Evolutionary conservation across 345 rosid genomes (phyloP), one percentile per base, ranked within the genome.

Genomic region (Geranium rotundifolium): DNA sequence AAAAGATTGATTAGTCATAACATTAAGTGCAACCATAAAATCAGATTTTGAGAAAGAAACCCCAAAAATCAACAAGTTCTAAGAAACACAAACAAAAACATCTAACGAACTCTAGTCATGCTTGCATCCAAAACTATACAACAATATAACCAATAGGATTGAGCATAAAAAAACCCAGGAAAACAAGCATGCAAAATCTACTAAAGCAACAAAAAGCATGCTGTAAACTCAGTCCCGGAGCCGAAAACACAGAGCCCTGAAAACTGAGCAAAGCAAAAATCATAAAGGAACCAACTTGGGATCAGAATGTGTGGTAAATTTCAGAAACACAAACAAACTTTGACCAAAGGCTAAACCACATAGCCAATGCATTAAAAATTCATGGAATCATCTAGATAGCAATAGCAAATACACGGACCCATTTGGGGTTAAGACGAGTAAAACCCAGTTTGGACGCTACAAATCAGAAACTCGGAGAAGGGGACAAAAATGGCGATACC

Each of bases 401-500:
- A 58, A 5, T 58, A 1, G 2, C 60, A 58, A 23, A 30, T 58
- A 20, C 6, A 20, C 34, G 12, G 41, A 34, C 41, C 41, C 41
- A 4, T 34, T 7, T 46, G 16, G 52, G 14, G 12, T 46, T 0
- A 7, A 30, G 61, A 23, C 1, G 27, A 17, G n/a, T 12, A 14
- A 20, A 58, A 16, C 29, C 61, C 27, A 20, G 4, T n/a, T n/a
- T n/a, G n/a, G n/a, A n/a, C n/a, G n/a, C n/a, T n/a, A 46, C 54
- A 20, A 57, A 2, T 0, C 13, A 7, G 57, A 60, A 50, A 19
- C 10, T 13, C 0, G 18, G 5, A 63, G 29, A 19, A 5, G 30
- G 60, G 3, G n/a, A 64, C 57, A 50, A 54, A 30, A 20, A 60
- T 58, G 20, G 55, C 16, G 46, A 56, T 67, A 91, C 99, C 99